phyloP scores from a whole-genome alignment of 805 yeast genomes.

The baker's yeast (Saccharomyces cerevisiae) region DNA sequence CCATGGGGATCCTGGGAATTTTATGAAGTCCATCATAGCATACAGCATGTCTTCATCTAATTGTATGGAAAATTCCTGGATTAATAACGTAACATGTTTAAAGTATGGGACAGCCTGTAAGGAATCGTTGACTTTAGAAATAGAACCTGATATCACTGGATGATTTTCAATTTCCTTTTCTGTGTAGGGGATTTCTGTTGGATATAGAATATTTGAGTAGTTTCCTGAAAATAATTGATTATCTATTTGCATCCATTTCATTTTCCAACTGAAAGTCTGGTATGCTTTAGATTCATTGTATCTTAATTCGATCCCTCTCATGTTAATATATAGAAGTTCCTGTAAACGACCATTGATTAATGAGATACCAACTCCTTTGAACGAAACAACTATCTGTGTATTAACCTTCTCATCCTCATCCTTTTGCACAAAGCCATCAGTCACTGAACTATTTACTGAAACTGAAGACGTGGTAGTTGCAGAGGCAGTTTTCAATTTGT shows the following conservation, averaged over 20 bases:
- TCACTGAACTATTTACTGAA: constrained; percentile 27
- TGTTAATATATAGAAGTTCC: constrained; percentile 77
- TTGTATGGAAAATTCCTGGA: constrained; percentile 89
- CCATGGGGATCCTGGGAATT: constrained; percentile 80
- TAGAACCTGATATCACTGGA: constrained; percentile 82
- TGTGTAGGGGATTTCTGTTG: constrained; percentile 80
- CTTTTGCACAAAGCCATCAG: constrained; percentile 47
- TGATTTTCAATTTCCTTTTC: constrained; percentile 77
- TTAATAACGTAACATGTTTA: constrained; percentile 80
- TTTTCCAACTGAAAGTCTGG: constrained; percentile 68
- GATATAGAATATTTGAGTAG: constrained; percentile 82
- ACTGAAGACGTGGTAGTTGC: constrained; percentile 26
- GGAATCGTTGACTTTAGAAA: constrained; percentile 79
- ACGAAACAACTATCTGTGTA: constrained; percentile 44
- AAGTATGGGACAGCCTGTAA: constrained; percentile 83
- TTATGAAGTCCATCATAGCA: constrained; percentile 71
- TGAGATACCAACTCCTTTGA: constrained; percentile 85
- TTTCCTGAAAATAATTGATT: constrained; percentile 84
- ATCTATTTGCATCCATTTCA: constrained; percentile 93
- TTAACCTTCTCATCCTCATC: constrained; percentile 32
- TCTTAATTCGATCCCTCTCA: constrained; percentile 71
- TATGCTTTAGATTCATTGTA: constrained; percentile 79
- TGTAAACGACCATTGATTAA: constrained; percentile 60
- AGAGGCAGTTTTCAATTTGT: constrained; percentile 38
- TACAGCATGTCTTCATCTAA: constrained; percentile 88